These are phyloP conservation scores for Phytophthora tentaculata DNA, from an alignment of 352 stramenopile species.

Conservation along the genomic window DNA sequence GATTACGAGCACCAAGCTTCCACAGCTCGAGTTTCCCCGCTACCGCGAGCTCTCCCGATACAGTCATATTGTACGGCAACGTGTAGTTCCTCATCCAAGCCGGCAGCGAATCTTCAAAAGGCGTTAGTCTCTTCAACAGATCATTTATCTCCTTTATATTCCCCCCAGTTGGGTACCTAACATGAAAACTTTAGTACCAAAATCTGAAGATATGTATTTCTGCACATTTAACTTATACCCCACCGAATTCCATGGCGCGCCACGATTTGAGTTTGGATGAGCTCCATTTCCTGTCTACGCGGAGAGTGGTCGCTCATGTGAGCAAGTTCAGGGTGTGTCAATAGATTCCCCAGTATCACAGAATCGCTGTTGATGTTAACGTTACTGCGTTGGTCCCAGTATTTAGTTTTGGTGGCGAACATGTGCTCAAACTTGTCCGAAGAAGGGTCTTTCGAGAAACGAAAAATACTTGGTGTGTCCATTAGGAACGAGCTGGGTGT, in stretches of 20 bases:
- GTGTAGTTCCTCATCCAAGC: conserved; percentile 70
- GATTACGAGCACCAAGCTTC: conserved; percentile 38
- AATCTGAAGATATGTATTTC: neutral
- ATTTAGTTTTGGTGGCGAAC: conserved; percentile 66
- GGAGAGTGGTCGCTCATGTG: neutral
- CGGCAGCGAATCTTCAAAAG: conserved; percentile 43
- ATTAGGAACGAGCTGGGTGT: conserved; percentile 6
- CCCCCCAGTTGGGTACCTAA: conserved; percentile 57
- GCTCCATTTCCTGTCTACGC: conserved; percentile 38
- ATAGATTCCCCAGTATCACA: conserved; percentile 7
- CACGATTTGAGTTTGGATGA: conserved; percentile 72
- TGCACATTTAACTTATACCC: neutral
- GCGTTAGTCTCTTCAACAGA: conserved; percentile 50
- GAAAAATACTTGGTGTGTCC: neutral
- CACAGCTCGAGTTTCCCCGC: conserved; percentile 47
- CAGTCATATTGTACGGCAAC: conserved; percentile 68
- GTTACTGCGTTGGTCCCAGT: conserved; percentile 53
- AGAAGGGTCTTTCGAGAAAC: conserved; percentile 1
- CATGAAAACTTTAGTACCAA: neutral
- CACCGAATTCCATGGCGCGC: conserved; percentile 68
- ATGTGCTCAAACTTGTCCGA: conserved; percentile 33
- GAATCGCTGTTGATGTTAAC: neutral
- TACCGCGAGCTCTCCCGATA: conserved; percentile 49
- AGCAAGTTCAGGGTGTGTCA: conserved; percentile 11
- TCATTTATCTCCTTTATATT: conserved; percentile 60